Evolutionary conservation across 352 stramenopile species (phyloP), one percentile per base, ranked within the genome.

Genomic region (Phytophthora fragariae): DNA sequence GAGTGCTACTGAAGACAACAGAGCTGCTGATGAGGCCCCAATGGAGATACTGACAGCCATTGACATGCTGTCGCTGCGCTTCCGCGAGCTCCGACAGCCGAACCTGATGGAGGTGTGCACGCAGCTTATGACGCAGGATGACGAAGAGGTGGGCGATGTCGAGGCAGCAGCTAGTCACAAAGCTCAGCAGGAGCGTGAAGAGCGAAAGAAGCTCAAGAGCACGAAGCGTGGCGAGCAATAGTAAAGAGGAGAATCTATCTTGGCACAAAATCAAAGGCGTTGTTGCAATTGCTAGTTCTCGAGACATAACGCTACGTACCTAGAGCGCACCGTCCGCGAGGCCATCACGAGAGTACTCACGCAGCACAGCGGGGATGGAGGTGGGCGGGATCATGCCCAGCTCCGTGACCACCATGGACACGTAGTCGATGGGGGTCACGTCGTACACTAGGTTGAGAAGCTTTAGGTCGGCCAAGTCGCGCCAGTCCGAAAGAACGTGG

Each of bases 331-430:
- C 70, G 54, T 92, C 85, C 58, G 84, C 75, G 35, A 91, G 73
- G 6, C 77, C 81, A 57, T 94, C 88, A 50, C 89, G 87, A 53
- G 85, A 90, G 72, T 94, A 94, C 79, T 99, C 98, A 63, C 97
- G 87, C 59, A 99, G 81, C 57, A 99, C 90, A 39, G 99, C 97
- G 19, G 98, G 97, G 59, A 99, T 95, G 73, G 95, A 99, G 41
- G 96, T 98, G 2, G 97, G 95, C n/a, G 98, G 98, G 54, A 99
- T 93, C 81, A 99, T 98, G 27, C 97, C 97, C 27, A 99, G 88
- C 80, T 99, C 98, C 17, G 98, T 99, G 39, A 99, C 94, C 46
- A 99, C 96, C 65, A 98, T 97, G 58, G 90, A 98, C 54, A 99
- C 95, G 82, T 98, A 98, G 55, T 98, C 90, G 46, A 97, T 95